Percentiles rank a stretch among this genome's conserved stretches.
Evolutionary conservation across 2,329 filamentous ascomycete genomes (phyloP).

Genomic region (Rutstroemia sp.): DNA sequence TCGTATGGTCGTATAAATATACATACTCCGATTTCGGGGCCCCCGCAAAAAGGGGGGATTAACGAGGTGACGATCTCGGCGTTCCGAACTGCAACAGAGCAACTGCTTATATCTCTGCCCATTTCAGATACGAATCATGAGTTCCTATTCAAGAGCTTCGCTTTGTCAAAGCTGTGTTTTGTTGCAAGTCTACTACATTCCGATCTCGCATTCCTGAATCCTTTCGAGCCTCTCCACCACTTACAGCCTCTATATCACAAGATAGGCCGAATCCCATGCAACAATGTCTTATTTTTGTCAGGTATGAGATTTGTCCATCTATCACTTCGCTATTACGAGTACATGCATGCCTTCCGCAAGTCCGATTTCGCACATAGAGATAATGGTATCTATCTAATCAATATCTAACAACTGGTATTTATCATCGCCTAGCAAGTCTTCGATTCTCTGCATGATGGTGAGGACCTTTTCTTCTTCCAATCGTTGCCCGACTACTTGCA

Average conservation of each 20-base stretch:
- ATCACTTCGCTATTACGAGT: neutral
- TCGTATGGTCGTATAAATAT: no score
- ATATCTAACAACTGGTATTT: slow-evolving; percentile 44
- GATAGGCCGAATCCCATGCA: neutral
- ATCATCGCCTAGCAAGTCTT: slow-evolving; percentile 59
- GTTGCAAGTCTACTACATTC: neutral
- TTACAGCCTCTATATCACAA: neutral
- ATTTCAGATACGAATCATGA: no score
- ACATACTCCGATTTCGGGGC: no score
- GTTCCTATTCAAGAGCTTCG: no score
- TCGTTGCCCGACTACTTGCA: slow-evolving; percentile 36
- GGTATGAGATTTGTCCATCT: neutral
- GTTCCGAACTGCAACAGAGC: no score
- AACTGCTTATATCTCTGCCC: no score
- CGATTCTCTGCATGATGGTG: slow-evolving; percentile 43
- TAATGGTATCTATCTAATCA: slow-evolving; percentile 15
- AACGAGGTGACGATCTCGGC: no score
- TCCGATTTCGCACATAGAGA: neutral
- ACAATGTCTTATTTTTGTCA: neutral
- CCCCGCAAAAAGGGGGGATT: no score
- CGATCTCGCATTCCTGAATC: neutral
- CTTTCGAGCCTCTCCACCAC: neutral
- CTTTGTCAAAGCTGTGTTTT: neutral
- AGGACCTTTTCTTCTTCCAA: slow-evolving; percentile 30
- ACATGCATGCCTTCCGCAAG: neutral